These are phyloP conservation scores for Suhomyces choctaworum DNA, from an alignment of 1,139 yeast species.

Conservation along the genomic window DNA sequence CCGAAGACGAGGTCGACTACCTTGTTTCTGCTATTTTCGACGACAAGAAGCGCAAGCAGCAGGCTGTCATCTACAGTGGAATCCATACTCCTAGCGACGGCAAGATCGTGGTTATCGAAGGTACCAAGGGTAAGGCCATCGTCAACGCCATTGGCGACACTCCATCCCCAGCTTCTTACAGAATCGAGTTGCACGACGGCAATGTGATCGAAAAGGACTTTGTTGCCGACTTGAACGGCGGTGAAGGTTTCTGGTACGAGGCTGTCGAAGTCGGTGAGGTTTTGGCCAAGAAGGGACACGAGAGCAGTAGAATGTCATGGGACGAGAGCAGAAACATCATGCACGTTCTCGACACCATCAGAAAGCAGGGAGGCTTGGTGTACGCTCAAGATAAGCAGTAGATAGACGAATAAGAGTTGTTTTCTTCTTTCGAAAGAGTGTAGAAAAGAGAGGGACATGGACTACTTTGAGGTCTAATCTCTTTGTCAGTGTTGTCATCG, in stretches of 20 bases:
- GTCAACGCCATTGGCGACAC: constrained; percentile 19
- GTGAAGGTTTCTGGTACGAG: constrained; percentile 21
- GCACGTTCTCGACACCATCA: constrained; percentile 17
- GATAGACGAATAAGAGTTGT: too few relatives aligned
- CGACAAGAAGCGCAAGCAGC: constrained; percentile 22
- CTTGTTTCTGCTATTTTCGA: constrained; percentile 21
- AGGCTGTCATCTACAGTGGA: constrained; percentile 21
- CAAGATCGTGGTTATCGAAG: constrained; percentile 20
- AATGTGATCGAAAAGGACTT: constrained; percentile 12
- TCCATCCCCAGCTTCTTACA: constrained; percentile 19
- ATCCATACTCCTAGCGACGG: constrained; percentile 19
- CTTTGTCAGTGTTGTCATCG: too few relatives aligned
- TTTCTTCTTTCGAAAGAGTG: too few relatives aligned
- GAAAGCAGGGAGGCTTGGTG: constrained; percentile 16
- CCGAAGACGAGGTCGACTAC: constrained; percentile 20
- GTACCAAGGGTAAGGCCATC: constrained; percentile 20
- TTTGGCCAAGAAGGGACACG: constrained; percentile 15
- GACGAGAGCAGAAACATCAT: constrained; percentile 19
- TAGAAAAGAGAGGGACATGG: too few relatives aligned
- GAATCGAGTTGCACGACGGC: constrained; percentile 13
- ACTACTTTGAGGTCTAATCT: too few relatives aligned
- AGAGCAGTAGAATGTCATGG: constrained; percentile 17
- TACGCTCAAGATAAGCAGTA: constrained; percentile 16
- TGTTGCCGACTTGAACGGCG: constrained; percentile 15
- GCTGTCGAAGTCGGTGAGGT: constrained; percentile 21